phyloP scores from a whole-genome alignment of 805 yeast genomes.

The Kregervanrija fluxuum region DNA sequence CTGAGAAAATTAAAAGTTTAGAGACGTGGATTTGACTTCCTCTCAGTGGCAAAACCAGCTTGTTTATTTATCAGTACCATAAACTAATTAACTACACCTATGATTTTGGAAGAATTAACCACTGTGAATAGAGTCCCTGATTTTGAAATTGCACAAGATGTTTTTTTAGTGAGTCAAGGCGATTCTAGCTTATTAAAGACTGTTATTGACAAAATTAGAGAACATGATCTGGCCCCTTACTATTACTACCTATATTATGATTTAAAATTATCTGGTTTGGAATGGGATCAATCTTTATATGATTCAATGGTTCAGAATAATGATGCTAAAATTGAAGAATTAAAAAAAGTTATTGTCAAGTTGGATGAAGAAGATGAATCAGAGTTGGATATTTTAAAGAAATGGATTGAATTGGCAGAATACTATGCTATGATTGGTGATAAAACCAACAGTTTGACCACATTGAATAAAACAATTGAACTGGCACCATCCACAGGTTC shows the following conservation, averaged over 20 bases:
- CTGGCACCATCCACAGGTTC: slow-evolving; percentile 81
- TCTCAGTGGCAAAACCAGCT: too few species aligned
- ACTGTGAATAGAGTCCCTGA: slow-evolving; percentile 62
- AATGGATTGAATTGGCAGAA: slow-evolving; percentile 78
- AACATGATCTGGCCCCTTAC: slow-evolving; percentile 72
- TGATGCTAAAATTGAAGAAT: slow-evolving; percentile 44
- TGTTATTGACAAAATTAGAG: slow-evolving; percentile 47
- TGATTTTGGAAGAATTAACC: slow-evolving; percentile 6
- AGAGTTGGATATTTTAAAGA: slow-evolving; percentile 70
- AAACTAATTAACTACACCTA: not conserved
- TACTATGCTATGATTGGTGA: slow-evolving; percentile 85
- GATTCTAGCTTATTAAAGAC: slow-evolving; percentile 32
- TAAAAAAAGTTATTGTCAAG: slow-evolving; percentile 45
- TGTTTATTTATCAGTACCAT: too few species aligned
- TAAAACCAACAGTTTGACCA: slow-evolving; percentile 55
- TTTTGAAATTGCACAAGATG: slow-evolving; percentile 71
- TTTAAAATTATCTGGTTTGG: slow-evolving; percentile 31
- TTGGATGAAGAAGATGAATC: slow-evolving; percentile 73
- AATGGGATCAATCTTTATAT: slow-evolving; percentile 57
- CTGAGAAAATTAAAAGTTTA: too few species aligned
- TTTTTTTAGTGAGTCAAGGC: slow-evolving; percentile 45
- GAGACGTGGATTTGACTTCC: too few species aligned
- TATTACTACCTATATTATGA: slow-evolving; percentile 60
- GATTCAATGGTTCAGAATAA: slow-evolving; percentile 45
- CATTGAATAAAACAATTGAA: slow-evolving; percentile 66